Evolutionary conservation across 2,329 filamentous ascomycete genomes (phyloP), one percentile per base, ranked within the genome.

Genomic region (Cladosporium colombiae): DNA sequence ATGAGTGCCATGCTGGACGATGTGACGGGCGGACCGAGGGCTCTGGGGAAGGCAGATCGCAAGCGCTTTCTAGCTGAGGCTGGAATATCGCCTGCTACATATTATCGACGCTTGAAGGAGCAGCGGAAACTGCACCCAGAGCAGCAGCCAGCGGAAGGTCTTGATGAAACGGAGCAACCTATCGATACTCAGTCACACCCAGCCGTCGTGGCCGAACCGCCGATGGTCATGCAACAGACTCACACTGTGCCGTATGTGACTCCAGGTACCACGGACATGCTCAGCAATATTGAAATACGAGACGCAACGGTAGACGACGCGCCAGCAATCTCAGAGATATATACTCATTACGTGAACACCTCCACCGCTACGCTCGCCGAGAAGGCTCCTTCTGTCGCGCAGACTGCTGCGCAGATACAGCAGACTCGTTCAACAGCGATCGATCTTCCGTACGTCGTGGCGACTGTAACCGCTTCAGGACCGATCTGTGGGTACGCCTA

Each of bases 401-500:
- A 58, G 23, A 49, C 58, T 4, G 46, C 59, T 31, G 29, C 58
- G 5, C 31, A 55, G 16, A 66, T 68, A 52, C 64, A 61, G 58
- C 64, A 66, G 11, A 66, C 52, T 56, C 49, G 52, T 25, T 66
- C 52, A 2, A 23, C 61, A n/a, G 33, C 25, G n/a, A 50, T 63
- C 2, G 62, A 60, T 21, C 53, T 68, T 13, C 69, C 69, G 5
- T 71, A 64, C 56, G 31, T 71, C 16, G 67, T 71, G 33, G 68
- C 68, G 29, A 53, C 57, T 2, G 50, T 63, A 18, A 63, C 61
- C 8, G 33, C 61, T 4, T 40, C 50, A 21, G 61, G 61, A 33
- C 63, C 66, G 21, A 62, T 63, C 23, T 63, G 61, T 31, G 68
- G 65, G 21, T 68, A 68, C 57, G 70, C 70, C 13, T 70, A 70